Conservation (phyloP, 1,284 basidiomycete genomes). For the Stygiomarasmius scandens region DNA sequence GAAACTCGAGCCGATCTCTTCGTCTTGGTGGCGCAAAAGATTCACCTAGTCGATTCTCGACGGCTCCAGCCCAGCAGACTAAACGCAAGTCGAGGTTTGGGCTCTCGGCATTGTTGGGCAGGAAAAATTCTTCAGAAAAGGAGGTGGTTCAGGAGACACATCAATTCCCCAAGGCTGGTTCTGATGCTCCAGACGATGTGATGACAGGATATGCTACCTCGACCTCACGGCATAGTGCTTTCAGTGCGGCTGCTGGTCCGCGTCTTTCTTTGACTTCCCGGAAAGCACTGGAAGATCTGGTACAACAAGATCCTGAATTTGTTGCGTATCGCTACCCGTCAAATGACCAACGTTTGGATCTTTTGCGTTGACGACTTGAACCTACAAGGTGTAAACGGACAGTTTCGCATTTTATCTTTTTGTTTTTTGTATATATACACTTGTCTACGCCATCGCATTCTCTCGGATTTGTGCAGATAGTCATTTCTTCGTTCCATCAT, state of each 20-base stretch:
- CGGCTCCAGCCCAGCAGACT: constrained; percentile 32
- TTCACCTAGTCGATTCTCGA: not conserved
- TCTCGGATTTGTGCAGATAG: not conserved
- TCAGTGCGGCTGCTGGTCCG: constrained; percentile 35
- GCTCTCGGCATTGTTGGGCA: constrained; percentile 63
- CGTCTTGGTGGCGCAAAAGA: constrained; percentile 26
- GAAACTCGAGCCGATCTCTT: constrained; percentile 60
- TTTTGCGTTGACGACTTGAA: constrained; percentile 44
- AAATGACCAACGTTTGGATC: constrained; percentile 62
- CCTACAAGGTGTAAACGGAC: not conserved
- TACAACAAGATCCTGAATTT: constrained; percentile 78
- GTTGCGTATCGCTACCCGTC: constrained; percentile 85
- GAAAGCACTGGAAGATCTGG: constrained; percentile 74
- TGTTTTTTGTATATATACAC: not conserved
- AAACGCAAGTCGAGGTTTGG: constrained; percentile 76
- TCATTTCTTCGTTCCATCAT: not conserved
- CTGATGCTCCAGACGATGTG: constrained; percentile 50
- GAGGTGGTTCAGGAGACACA: constrained; percentile 34
- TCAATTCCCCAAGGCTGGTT: constrained; percentile 48
- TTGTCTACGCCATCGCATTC: not conserved
- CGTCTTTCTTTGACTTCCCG: constrained; percentile 66
- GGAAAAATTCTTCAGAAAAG: constrained; percentile 49
- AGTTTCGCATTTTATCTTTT: not conserved
- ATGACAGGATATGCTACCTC: constrained; percentile 44
- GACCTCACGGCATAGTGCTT: constrained; percentile 46